phyloP scores from a whole-genome alignment of 2,329 filamentous ascomycete species.

The Talaromyces sp. region DNA sequence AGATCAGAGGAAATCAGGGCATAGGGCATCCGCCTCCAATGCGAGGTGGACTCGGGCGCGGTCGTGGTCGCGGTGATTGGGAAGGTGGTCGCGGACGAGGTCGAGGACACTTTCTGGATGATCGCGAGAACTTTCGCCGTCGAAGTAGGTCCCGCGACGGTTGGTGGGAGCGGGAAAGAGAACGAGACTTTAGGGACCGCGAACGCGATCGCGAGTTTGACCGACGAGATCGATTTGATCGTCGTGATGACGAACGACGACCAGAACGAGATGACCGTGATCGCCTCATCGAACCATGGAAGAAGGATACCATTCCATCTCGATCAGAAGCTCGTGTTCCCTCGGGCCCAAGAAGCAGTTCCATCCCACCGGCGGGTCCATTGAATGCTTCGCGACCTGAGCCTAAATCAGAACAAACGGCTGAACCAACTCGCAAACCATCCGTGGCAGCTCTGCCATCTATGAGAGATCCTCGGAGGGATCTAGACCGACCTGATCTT shows the following conservation, averaged over 20 bases:
- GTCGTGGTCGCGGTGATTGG: slow-evolving; percentile 43
- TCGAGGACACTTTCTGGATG: slow-evolving; percentile 39
- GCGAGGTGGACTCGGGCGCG: slow-evolving; percentile 39
- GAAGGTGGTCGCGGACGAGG: slow-evolving; percentile 43
- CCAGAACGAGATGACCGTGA: slow-evolving; percentile 31
- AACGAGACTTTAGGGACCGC: slow-evolving; percentile 34
- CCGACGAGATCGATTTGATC: slow-evolving; percentile 33
- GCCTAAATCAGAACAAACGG: slow-evolving; percentile 24
- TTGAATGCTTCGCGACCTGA: slow-evolving; percentile 18
- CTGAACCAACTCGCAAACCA: slow-evolving; percentile 27
- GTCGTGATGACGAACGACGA: slow-evolving; percentile 34
- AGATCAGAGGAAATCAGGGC: slow-evolving; percentile 20
- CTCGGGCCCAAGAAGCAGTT: slow-evolving; percentile 15
- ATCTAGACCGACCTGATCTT: slow-evolving; percentile 30
- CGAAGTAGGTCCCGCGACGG: slow-evolving; percentile 45
- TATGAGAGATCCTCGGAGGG: slow-evolving; percentile 30
- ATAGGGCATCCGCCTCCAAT: slow-evolving; percentile 28
- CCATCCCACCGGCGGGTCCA: slow-evolving; percentile 11
- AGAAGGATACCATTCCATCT: slow-evolving; percentile 37
- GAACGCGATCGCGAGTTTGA: slow-evolving; percentile 35
- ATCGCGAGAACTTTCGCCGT: slow-evolving; percentile 42
- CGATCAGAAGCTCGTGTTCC: slow-evolving; percentile 22
- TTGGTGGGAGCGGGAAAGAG: slow-evolving; percentile 41
- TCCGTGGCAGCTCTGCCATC: slow-evolving; percentile 17
- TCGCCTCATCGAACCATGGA: slow-evolving; percentile 35